Evolutionary conservation across 257 asterid species (phyloP), one percentile per base, ranked within the genome.

Genomic region (Cordia subcordata): DNA sequence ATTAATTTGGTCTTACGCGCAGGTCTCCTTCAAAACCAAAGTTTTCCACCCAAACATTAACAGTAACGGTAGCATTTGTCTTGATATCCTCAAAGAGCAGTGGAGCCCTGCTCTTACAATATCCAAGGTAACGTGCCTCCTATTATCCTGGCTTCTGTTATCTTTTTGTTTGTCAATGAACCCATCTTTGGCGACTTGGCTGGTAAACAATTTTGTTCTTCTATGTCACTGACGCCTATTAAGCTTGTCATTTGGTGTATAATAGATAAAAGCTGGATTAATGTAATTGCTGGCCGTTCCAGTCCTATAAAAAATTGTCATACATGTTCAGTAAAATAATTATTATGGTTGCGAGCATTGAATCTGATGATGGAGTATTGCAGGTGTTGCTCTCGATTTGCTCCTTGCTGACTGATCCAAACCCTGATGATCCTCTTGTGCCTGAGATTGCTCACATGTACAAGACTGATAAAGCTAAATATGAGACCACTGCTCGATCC

Each of bases 321-420:
- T n/a, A n/a, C n/a, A n/a, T n/a, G n/a, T n/a, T n/a, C n/a, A n/a
- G n/a, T n/a, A n/a, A n/a, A n/a, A n/a, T n/a, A n/a, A n/a, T n/a
- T n/a, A n/a, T n/a, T 39, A 45, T 17, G 19, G 21, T 52, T 14
- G 23, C 13, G 15, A 21, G 40, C 21, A 13, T 1, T 37, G 1
- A 16, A 23, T 22, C 20, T 56, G 20, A 64, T 56, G 27, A 1
- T 35, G n/a, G 35, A n/a, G 2, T 23, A 23, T 51, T 32, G 32
- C 70, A 88, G 96, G 96, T 88, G 60, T 68, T 88, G 51, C 92
- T 88, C 19, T 86, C 95, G 15, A 79, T 86, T 33, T 83, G 93
- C 78, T 86, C 95, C 10, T 68, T 86, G 81, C 66, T 87, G 74
- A 87, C 96, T 10, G 96, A 87, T 63, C 96, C 96, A 63, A 87